phyloP scores from a whole-genome alignment of 2,329 filamentous ascomycete species.

The Fusarium circinatum region DNA sequence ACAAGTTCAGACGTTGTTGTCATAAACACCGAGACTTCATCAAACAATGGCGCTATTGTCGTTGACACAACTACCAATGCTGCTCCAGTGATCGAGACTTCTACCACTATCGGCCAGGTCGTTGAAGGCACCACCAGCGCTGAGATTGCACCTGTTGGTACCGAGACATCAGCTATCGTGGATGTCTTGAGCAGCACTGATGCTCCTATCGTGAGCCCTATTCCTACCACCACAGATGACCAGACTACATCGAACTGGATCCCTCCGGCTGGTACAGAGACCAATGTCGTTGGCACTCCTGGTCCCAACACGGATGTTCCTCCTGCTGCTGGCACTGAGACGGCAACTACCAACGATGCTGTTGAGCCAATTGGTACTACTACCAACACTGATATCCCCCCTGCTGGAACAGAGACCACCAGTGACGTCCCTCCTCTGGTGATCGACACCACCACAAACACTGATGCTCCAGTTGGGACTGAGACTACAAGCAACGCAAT shows the following conservation, averaged over 20 bases:
- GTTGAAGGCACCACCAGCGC: neutral
- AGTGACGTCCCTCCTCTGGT: neutral
- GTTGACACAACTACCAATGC: neutral
- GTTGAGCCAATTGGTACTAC: neutral
- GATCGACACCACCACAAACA: neutral
- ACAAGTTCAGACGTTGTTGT: neutral
- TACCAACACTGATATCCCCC: neutral
- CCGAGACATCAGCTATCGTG: neutral
- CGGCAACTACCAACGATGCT: neutral
- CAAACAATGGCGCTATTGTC: neutral
- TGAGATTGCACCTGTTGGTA: neutral
- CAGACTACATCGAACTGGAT: constrained; percentile 2
- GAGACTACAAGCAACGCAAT: neutral
- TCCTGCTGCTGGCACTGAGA: neutral
- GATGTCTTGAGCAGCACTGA: neutral
- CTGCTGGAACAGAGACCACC: neutral
- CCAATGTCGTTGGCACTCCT: neutral
- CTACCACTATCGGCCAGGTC: neutral
- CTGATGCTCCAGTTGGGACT: neutral
- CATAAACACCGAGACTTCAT: neutral
- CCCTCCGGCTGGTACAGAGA: neutral
- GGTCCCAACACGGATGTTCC: neutral
- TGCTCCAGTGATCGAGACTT: neutral
- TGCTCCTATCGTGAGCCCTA: neutral
- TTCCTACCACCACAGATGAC: neutral